Base-by-base conservation (phyloP, 2,329 filamentous ascomycete species). In the Graphilbum sp. region DNA sequence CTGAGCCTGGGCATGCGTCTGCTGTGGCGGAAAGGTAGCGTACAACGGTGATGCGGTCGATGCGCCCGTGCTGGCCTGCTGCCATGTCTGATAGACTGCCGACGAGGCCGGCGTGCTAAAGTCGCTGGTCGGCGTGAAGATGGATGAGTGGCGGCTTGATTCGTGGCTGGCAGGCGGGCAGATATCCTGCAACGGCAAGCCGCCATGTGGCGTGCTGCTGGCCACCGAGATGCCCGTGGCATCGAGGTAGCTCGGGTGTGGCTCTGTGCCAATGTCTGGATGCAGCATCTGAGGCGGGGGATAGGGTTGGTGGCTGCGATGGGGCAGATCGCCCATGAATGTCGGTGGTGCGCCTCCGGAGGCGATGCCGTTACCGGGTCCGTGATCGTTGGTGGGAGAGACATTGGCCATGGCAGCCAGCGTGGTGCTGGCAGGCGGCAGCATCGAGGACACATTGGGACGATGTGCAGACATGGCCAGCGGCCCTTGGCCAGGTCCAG, bases 71-170 rank as follows among this genome's bases (percentile, higher is more conserved):
- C 30, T 63, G 13, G 52, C 52, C 18, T 60, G 52, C 43, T 62
- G 63, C 66, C 65, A 69, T 10, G 55, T 49, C 7, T 53, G 44
- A 46, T 68, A 69, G 34, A 69, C 49, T 15, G 50, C 49, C 11
- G 55, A 52, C 15, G 50, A 23, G 1, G 23, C 49, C 7, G 59
- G 51, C 4, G 63, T 54, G 27, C 52, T 47, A 33, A 66, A 70
- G n/a, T 71, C 67, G 23, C 60, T 55, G 1, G 54, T 49, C 0
- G 59, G 50, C 24, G 48, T 51, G 45, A 59, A 63, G 15, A 68
- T 54, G 0, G 66, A 66, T 0, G 65, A 53, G 16, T 66, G 60
- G 23, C 67, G 58, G 43, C 60, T 60, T 1, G 55, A 46, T 29
- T 65, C 62, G 37, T 69, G 64, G 2, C 62, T 52, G 29, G 54